A percentile compares a stretch with the other conserved stretches of the same genome.
phyloP scores from a whole-genome alignment of 352 stramenopile genomes.

The Pythium coloratum region DNA sequence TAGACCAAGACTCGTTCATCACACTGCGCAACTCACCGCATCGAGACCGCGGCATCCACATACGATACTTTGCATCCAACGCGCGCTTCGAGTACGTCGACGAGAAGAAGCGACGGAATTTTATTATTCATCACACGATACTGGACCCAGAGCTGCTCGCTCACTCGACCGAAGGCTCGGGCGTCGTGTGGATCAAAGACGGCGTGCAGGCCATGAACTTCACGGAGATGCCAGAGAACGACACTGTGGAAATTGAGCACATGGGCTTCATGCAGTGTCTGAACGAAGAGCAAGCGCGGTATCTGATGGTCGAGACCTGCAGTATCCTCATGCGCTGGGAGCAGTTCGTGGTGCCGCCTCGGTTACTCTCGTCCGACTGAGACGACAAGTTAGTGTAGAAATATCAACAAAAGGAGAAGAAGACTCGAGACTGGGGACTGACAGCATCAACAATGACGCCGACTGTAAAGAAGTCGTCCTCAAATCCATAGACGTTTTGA shows the following conservation, averaged over 20 bases:
- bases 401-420: background rate
- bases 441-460: too few relatives aligned
- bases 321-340: conserved; percentile 63
- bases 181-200: conserved; percentile 28
- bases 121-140: conserved; percentile 24
- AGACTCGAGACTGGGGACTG: too few relatives aligned
- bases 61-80: conserved; percentile 27
- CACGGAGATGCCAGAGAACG: conserved; percentile 22
- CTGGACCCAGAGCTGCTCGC: conserved; percentile 13
- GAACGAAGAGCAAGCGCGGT: conserved; percentile 47
- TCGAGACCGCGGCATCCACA: conserved; percentile 11
- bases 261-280: conserved; percentile 32
- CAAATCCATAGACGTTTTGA: background rate
- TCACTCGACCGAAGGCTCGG: background rate
- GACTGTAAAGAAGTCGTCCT: too few relatives aligned
- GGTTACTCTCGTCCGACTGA: conserved; percentile 33
- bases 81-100: conserved; percentile 23
- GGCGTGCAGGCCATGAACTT: conserved; percentile 26
- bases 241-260: conserved; percentile 29
- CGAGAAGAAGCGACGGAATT: conserved; percentile 10
- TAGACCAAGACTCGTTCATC: conserved; percentile 25
- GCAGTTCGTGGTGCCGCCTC: conserved; percentile 49
- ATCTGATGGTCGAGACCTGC: conserved; percentile 51
- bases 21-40: conserved; percentile 25
- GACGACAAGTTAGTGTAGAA: background rate